phyloP scores from a whole-genome alignment of 1,139 yeast genomes.

The Protomyces inundatus region DNA sequence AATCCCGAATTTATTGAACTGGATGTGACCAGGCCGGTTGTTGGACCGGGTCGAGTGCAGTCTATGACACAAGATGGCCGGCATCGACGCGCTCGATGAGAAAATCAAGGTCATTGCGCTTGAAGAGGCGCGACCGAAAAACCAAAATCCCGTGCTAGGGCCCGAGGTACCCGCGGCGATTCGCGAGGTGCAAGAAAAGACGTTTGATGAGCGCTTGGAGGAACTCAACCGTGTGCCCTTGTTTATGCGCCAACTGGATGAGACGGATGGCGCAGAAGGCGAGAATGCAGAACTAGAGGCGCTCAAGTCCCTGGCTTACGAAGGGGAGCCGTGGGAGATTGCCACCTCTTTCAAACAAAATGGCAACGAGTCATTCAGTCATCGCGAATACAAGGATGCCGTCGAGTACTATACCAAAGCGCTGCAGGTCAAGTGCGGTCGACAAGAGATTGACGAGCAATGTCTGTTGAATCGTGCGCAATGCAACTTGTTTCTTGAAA shows the following conservation, averaged over 20 bases:
- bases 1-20: too few relatives aligned
- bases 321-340: conserved; percentile 89
- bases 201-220: conserved; percentile 60
- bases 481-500: conserved; percentile 76
- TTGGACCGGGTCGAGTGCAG: not conserved
- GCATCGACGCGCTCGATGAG: conserved; percentile 12
- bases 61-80: not conserved
- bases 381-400: conserved; percentile 68
- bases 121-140: not conserved
- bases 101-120: conserved; percentile 10
- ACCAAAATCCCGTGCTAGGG: not conserved
- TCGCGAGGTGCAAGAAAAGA: conserved; percentile 6
- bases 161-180: conserved; percentile 20
- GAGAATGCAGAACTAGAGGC: conserved; percentile 78
- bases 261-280: conserved; percentile 70
- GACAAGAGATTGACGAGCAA: conserved; percentile 36
- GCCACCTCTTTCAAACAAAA: conserved; percentile 87
- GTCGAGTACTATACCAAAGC: conserved; percentile 75
- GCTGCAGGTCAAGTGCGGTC: conserved; percentile 58
- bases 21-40: not conserved
- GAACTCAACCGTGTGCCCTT: conserved; percentile 84
- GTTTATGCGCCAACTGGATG: conserved; percentile 86
- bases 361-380: conserved; percentile 80
- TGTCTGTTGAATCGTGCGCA: conserved; percentile 82
- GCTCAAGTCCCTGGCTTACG: conserved; percentile 82